phyloP scores from a whole-genome alignment of 2,329 filamentous ascomycete genomes.

The Penicillium frequentans region DNA sequence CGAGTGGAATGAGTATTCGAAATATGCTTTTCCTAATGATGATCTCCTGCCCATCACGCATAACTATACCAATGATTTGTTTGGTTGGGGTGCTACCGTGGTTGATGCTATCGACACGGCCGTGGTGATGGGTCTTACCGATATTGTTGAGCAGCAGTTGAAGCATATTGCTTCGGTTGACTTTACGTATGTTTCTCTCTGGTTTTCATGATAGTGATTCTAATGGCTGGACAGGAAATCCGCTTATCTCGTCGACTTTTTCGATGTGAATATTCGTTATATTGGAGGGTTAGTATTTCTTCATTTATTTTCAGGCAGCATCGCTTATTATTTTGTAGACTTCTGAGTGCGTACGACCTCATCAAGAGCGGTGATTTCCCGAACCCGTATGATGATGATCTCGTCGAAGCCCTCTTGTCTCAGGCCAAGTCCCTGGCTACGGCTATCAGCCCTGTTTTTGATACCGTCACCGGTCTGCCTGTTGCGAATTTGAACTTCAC shows the following conservation, averaged over 20 bases:
- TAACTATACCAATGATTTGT: constrained; percentile 17
- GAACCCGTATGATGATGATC: constrained; percentile 17
- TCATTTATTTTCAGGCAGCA: background rate
- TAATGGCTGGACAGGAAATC: constrained; percentile 7
- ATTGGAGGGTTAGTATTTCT: constrained; percentile 14
- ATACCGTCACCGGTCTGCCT: constrained; percentile 17
- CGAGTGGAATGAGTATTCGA: constrained; percentile 20
- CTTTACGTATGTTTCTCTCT: constrained; percentile 17
- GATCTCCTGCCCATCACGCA: constrained; percentile 18
- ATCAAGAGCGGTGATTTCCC: constrained; percentile 22
- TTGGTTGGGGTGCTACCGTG: constrained; percentile 23
- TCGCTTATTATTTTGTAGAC: constrained; percentile 1
- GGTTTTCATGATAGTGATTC: background rate
- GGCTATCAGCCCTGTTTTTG: constrained; percentile 19
- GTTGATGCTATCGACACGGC: constrained; percentile 26
- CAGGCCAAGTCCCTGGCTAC: constrained; percentile 21
- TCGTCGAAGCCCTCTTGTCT: constrained; percentile 19
- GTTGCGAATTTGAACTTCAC: constrained; percentile 16
- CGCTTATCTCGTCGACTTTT: constrained; percentile 16
- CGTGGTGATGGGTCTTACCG: constrained; percentile 24
- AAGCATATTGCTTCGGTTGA: constrained; percentile 20
- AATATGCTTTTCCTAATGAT: constrained; percentile 23
- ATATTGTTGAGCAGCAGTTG: constrained; percentile 23
- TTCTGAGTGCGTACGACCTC: constrained; percentile 22
- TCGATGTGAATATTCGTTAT: constrained; percentile 24